Percentiles rank a stretch among this genome's conserved stretches.
phyloP scores from a whole-genome alignment of 2,329 filamentous ascomycete genomes.

The Botrytis medusae region DNA sequence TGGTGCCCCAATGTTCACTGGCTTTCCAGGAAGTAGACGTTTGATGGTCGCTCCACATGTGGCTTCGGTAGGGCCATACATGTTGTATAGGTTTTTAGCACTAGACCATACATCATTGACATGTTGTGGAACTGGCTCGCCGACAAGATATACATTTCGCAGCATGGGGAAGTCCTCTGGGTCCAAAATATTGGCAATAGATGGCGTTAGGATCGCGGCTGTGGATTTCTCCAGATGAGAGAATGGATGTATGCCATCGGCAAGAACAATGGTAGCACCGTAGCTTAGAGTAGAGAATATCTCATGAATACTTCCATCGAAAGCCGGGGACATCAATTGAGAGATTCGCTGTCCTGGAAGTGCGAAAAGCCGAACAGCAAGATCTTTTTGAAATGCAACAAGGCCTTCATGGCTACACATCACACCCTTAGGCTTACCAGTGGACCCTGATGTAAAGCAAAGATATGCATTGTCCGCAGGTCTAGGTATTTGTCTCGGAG shows the following conservation, averaged over 20 bases:
- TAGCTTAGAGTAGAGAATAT: constrained; percentile 29
- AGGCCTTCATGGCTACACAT: constrained; percentile 41
- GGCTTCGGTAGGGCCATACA: constrained; percentile 46
- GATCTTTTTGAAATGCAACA: constrained; percentile 41
- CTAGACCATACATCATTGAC: constrained; percentile 41
- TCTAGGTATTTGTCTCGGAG: neutral
- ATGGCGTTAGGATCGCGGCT: constrained; percentile 20
- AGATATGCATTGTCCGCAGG: constrained; percentile 41
- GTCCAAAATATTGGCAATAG: constrained; percentile 16
- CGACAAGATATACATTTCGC: constrained; percentile 41
- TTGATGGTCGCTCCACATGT: constrained; percentile 44
- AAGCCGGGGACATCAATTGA: constrained; percentile 46
- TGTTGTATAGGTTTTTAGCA: constrained; percentile 42
- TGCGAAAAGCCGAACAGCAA: constrained; percentile 40
- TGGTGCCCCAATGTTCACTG: constrained; percentile 43
- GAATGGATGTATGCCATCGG: constrained; percentile 1
- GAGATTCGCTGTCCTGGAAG: constrained; percentile 41
- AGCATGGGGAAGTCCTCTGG: constrained; percentile 14
- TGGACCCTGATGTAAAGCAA: constrained; percentile 48
- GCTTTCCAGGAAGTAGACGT: constrained; percentile 29
- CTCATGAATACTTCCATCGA: constrained; percentile 46
- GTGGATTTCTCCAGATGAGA: constrained; percentile 20
- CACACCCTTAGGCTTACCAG: constrained; percentile 46
- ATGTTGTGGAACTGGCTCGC: constrained; percentile 42
- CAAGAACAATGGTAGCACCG: constrained; percentile 3